phyloP scores from a whole-genome alignment of 352 stramenopile genomes.

The Phytophthora pisi region DNA sequence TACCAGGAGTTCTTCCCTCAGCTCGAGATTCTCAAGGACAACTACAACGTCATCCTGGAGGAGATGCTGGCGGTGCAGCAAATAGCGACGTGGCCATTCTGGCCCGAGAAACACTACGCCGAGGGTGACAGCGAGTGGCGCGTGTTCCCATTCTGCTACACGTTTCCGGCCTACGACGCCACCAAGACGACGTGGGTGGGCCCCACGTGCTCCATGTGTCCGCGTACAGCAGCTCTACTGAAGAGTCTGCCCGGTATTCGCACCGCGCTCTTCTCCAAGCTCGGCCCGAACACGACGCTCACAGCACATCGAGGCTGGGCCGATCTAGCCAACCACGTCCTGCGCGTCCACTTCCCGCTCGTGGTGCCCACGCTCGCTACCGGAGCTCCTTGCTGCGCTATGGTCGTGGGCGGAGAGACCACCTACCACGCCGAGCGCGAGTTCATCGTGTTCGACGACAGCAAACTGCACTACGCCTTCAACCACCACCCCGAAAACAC shows the following conservation, averaged over 20 bases:
- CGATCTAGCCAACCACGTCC: slow-evolving; percentile 90
- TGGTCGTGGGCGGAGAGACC: slow-evolving; percentile 79
- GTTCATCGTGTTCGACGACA: slow-evolving; percentile 92
- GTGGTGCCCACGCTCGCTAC: slow-evolving; percentile 63
- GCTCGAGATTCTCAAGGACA: slow-evolving; percentile 69
- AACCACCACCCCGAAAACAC: slow-evolving; percentile 75
- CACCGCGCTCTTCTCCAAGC: slow-evolving; percentile 90
- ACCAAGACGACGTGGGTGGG: slow-evolving; percentile 86
- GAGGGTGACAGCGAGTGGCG: slow-evolving; percentile 76
- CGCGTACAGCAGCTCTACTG: slow-evolving; percentile 78
- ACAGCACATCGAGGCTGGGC: slow-evolving; percentile 84
- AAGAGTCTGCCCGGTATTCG: slow-evolving; percentile 67
- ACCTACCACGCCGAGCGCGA: slow-evolving; percentile 73
- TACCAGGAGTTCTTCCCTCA: slow-evolving; percentile 82
- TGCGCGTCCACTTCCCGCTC: slow-evolving; percentile 82
- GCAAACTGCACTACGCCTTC: slow-evolving; percentile 90
- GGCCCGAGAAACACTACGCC: slow-evolving; percentile 87
- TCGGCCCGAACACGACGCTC: slow-evolving; percentile 80
- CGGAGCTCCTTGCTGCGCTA: slow-evolving; percentile 69
- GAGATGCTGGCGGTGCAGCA: slow-evolving; percentile 73
- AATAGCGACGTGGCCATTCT: slow-evolving; percentile 75
- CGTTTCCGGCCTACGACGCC: slow-evolving; percentile 87
- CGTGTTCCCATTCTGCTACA: slow-evolving; percentile 92
- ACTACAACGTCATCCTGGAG: slow-evolving; percentile 78
- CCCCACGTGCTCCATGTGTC: slow-evolving; percentile 76